A percentile compares a stretch with the other conserved stretches of the same genome.
phyloP scores from a whole-genome alignment of 768 basidiomycete species.

The Chalciporus sphaerocephalus region DNA sequence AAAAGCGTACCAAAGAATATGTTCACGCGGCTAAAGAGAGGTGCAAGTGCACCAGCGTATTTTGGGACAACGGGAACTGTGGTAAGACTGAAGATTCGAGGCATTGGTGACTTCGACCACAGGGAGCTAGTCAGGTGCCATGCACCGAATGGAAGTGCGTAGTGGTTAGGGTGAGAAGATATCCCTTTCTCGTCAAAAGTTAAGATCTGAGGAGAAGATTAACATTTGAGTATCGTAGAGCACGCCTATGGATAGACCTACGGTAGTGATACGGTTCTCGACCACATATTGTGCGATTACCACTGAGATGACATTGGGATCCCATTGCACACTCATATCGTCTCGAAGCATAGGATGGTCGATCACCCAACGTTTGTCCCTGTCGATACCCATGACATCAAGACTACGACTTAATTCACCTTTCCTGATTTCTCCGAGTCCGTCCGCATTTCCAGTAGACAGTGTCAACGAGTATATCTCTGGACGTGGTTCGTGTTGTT shows the following conservation, averaged over 20 bases:
- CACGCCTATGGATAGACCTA: constrained; percentile 31
- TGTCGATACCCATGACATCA: constrained; percentile 59
- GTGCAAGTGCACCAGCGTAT: constrained; percentile 56
- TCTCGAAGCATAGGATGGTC: constrained; percentile 73
- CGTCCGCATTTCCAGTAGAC: constrained; percentile 76
- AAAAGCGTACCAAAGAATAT: constrained; percentile 21
- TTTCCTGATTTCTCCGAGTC: constrained; percentile 57
- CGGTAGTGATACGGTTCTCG: constrained; percentile 57
- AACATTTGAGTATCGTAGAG: constrained; percentile 1
- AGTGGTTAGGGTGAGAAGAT: constrained; percentile 86
- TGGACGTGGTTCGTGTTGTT: constrained; percentile 12
- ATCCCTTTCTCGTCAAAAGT: constrained; percentile 79
- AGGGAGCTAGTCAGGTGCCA: constrained; percentile 38
- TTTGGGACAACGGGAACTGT: constrained; percentile 55
- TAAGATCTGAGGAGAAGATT: constrained; percentile 55
- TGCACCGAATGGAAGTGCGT: constrained; percentile 58
- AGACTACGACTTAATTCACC: constrained; percentile 62
- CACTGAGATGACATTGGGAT: constrained; percentile 51
- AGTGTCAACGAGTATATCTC: constrained; percentile 65
- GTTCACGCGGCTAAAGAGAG: constrained; percentile 47
- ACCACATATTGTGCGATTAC: constrained; percentile 57
- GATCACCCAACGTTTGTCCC: constrained; percentile 52
- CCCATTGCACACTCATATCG: constrained; percentile 66
- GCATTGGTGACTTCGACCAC: constrained; percentile 29
- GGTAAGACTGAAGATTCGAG: constrained; percentile 54